Percentiles rank a stretch among this genome's conserved stretches.
These are phyloP conservation scores for Picea glauca DNA, from an alignment of 75 land plant genomes.

Conservation along the genomic window DNA sequence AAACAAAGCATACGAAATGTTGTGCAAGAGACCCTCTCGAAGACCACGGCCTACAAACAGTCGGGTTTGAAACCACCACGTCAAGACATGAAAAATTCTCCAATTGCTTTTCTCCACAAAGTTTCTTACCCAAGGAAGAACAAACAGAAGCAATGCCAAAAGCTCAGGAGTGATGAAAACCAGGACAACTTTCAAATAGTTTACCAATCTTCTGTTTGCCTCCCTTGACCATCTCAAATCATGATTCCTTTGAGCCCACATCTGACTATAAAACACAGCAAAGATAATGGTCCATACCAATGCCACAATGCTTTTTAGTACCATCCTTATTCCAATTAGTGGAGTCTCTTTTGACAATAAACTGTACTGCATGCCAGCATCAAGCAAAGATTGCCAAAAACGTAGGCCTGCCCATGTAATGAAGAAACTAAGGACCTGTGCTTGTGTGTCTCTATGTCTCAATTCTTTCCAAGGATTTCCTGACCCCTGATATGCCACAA, in stretches of 20 bases:
- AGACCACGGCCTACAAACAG: constrained; percentile 43
- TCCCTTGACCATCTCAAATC: constrained; percentile 28
- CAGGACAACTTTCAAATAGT: constrained; percentile 16
- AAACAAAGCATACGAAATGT: constrained; percentile 33
- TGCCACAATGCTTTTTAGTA: constrained; percentile 20
- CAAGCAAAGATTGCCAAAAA: constrained; percentile 26
- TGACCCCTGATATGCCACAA: constrained; percentile 9
- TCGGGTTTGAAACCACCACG: constrained; percentile 51
- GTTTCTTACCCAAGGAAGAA: constrained; percentile 38
- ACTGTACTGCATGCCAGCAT: constrained; percentile 24
- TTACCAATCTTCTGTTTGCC: constrained; percentile 20
- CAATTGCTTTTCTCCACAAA: constrained; percentile 39
- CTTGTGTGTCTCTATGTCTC: constrained; percentile 24
- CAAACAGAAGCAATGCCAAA: constrained; percentile 27
- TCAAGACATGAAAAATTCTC: constrained; percentile 31
- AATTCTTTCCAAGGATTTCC: constrained; percentile 31
- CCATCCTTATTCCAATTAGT: constrained; percentile 17
- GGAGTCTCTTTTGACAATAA: constrained; percentile 18
- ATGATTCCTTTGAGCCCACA: constrained; percentile 30
- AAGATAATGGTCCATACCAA: constrained; percentile 19
- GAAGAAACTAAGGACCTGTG: constrained; percentile 25
- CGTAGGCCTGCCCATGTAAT: constrained; percentile 37
- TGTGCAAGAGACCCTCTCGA: constrained; percentile 42
- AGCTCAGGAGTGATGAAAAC: constrained; percentile 35
- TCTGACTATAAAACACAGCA: constrained; percentile 18